A percentile compares a stretch with the other conserved stretches of the same genome.
phyloP scores from a whole-genome alignment of 2,329 filamentous ascomycete genomes.

The Raffaelea deltoideospora region DNA sequence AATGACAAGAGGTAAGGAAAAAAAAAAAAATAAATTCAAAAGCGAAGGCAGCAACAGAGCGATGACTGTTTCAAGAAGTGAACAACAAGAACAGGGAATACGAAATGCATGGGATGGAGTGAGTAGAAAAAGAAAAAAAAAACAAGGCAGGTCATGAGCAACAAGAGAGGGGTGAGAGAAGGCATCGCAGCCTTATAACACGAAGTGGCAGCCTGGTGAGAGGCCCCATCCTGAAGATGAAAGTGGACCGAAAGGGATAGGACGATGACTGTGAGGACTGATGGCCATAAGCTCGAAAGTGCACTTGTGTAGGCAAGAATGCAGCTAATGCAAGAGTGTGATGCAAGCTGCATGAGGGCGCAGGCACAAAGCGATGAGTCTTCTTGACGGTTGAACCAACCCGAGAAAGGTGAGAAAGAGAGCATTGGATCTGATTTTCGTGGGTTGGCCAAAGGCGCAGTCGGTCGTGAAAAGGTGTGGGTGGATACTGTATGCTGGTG shows the following conservation, averaged over 20 bases:
- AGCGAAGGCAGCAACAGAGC: slow-evolving; percentile 7
- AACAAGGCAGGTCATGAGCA: slow-evolving; percentile 6
- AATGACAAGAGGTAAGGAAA: slow-evolving; percentile 1
- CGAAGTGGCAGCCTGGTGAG: slow-evolving; percentile 22
- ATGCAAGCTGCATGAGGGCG: slow-evolving; percentile 7
- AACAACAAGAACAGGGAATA: slow-evolving; percentile 14
- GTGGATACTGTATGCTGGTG: too few species aligned
- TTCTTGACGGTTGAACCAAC: background rate
- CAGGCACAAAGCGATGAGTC: slow-evolving; percentile 4
- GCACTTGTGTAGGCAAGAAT: slow-evolving; percentile 7
- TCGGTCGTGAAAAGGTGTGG: background rate
- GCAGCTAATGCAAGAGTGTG: slow-evolving; percentile 12
- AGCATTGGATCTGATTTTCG: slow-evolving; percentile 3
- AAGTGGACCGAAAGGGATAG: slow-evolving; percentile 1
- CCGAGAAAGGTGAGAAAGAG: background rate
- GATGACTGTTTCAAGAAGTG: slow-evolving; percentile 4
- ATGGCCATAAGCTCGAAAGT: slow-evolving; percentile 5
- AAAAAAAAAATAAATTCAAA: background rate
- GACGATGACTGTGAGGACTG: slow-evolving; percentile 11
- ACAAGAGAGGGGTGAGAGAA: slow-evolving; percentile 16
- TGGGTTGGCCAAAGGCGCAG: slow-evolving; percentile 1
- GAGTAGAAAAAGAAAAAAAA: slow-evolving; percentile 12
- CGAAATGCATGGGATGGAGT: slow-evolving; percentile 9
- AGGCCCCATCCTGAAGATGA: slow-evolving; percentile 11
- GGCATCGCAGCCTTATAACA: slow-evolving; percentile 40